A percentile compares a stretch with the other conserved stretches of the same genome.
phyloP scores from a whole-genome alignment of 805 yeast species.

The Metschnikowia henanensis region DNA sequence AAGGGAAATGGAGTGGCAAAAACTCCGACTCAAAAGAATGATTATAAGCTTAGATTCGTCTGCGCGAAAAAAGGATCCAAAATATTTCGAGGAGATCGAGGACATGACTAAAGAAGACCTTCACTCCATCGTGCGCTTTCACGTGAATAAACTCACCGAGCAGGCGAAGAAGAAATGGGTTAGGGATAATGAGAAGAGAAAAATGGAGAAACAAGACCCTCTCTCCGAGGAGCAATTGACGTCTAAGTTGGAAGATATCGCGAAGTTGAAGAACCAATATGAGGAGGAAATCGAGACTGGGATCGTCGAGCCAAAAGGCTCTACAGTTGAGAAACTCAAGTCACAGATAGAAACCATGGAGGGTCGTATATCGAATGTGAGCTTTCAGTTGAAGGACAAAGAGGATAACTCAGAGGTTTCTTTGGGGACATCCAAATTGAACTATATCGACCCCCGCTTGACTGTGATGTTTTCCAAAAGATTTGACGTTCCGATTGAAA shows the following conservation, averaged over 20 bases:
- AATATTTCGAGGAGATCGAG: slow-evolving; percentile 66
- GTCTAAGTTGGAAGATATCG: slow-evolving; percentile 56
- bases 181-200: slow-evolving; percentile 75
- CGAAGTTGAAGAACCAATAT: slow-evolving; percentile 51
- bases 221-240: slow-evolving; percentile 57
- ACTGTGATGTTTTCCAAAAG: slow-evolving; percentile 87
- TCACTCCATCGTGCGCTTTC: slow-evolving; percentile 52
- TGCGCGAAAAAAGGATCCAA: slow-evolving; percentile 49
- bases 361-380: slow-evolving; percentile 64
- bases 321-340: slow-evolving; percentile 68
- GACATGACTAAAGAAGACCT: slow-evolving; percentile 68
- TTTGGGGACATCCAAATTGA: slow-evolving; percentile 88
- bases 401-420: slow-evolving; percentile 95
- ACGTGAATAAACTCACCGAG: slow-evolving; percentile 66
- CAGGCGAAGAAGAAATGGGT: slow-evolving; percentile 62
- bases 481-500: slow-evolving; percentile 87
- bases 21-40: slow-evolving; percentile 69
- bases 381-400: slow-evolving; percentile 81
- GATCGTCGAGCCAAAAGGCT: slow-evolving; percentile 48
- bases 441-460: slow-evolving; percentile 92
- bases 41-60: slow-evolving; percentile 63
- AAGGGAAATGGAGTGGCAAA: slow-evolving; percentile 83
- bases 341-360: slow-evolving; percentile 72
- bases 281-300: slow-evolving; percentile 59
- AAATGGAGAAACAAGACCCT: slow-evolving; percentile 53